Evolutionary conservation across 208 protist genomes (phyloP).

Genomic region (Balamuthia mandrillaris): DNA sequence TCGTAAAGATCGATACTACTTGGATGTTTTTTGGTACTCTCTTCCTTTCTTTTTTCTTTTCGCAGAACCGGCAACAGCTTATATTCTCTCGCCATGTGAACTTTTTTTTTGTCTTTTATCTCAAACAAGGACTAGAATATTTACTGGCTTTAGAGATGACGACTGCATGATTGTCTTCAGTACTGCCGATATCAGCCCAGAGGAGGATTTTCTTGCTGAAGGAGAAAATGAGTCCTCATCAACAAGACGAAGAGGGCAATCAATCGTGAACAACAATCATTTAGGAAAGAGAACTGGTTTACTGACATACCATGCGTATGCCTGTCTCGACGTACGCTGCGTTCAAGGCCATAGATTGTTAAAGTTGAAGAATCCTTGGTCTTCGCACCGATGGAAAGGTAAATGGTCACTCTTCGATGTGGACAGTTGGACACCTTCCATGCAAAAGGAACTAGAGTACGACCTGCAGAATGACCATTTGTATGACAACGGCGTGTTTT

Average conservation of each 20-base stretch:
- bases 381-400: conserved; percentile 9
- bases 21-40: too few species aligned
- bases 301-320: conserved; percentile 22
- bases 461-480: conserved; percentile 4
- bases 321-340: conserved; percentile 13
- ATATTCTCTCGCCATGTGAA: too few species aligned
- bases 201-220: too few species aligned
- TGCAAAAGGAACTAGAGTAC: conserved; percentile 27
- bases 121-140: neutral
- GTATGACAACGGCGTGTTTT: conserved; percentile 34
- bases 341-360: neutral
- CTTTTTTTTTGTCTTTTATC: too few species aligned
- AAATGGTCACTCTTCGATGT: neutral
- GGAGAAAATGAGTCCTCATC: too few species aligned
- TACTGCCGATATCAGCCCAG: neutral
- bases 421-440: neutral
- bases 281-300: neutral
- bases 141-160: neutral
- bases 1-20: too few species aligned
- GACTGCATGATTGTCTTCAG: conserved; percentile 8
- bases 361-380: conserved; percentile 36
- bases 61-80: too few species aligned
- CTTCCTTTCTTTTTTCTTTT: too few species aligned
- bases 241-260: too few species aligned
- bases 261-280: too few species aligned